Conservation (phyloP, 2,329 filamentous ascomycete genomes). For the Grosmannia clavigera region DNA sequence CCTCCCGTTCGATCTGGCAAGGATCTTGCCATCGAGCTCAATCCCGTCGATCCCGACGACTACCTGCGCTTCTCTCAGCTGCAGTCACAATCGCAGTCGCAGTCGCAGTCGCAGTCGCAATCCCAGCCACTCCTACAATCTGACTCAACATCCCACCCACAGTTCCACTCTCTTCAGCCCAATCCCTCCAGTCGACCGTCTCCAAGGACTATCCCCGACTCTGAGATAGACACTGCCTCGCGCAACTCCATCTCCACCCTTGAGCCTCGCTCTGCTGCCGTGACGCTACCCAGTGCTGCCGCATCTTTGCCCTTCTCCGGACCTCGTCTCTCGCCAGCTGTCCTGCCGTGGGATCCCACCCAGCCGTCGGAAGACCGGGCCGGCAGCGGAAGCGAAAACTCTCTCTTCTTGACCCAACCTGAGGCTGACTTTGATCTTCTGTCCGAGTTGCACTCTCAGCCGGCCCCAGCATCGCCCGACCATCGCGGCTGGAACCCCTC, state of each 20-base stretch:
- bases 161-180: too few relatives aligned
- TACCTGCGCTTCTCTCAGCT: conserved; percentile 1
- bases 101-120: not conserved
- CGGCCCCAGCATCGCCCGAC: not conserved
- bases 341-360: not conserved
- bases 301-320: not conserved
- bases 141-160: too few relatives aligned
- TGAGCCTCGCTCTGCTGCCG: not conserved
- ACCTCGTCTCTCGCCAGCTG: not conserved
- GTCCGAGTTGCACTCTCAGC: not conserved
- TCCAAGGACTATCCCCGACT: conserved; percentile 9
- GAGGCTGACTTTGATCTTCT: conserved; percentile 5
- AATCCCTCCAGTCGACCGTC: not conserved
- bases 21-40: conserved; percentile 1
- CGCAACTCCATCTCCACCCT: not conserved
- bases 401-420: conserved; percentile 9
- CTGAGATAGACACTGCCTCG: not conserved
- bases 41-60: conserved; percentile 5
- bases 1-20: not conserved
- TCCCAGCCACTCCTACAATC: too few relatives aligned
- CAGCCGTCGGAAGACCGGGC: not conserved
- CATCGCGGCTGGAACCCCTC: not conserved
- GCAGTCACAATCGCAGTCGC: not conserved
- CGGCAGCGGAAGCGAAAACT: too few relatives aligned
- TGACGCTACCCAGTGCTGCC: not conserved